Percentiles rank a stretch among this genome's conserved stretches.
phyloP scores from a whole-genome alignment of 306 rosid species.

The Trichosanthes cucumerina region DNA sequence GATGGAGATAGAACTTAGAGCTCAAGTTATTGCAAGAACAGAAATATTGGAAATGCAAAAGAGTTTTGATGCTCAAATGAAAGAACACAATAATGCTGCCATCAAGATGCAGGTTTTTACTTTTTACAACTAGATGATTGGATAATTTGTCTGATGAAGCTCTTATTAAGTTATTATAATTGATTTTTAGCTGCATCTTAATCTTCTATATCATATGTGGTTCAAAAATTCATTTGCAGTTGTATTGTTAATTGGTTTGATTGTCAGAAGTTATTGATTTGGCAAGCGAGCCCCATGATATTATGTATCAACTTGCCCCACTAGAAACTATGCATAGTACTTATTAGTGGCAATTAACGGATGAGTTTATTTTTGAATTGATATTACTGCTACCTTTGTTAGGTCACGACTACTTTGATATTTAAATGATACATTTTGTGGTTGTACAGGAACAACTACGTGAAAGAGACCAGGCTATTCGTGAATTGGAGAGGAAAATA shows the following conservation, averaged over 20 bases:
- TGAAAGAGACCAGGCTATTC: conserved; percentile 63
- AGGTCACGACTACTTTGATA: background rate
- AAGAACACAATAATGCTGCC: conserved; percentile 59
- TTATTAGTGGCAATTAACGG: background rate
- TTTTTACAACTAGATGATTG: conserved; percentile 5
- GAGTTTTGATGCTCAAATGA: conserved; percentile 65
- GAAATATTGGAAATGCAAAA: conserved; percentile 64
- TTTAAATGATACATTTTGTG: conserved; percentile 3
- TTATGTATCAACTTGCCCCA: background rate
- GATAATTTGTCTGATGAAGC: background rate
- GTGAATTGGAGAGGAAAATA: conserved; percentile 69
- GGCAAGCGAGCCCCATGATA: background rate
- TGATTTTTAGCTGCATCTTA: background rate
- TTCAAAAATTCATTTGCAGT: background rate
- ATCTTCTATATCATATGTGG: background rate
- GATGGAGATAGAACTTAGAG: conserved; percentile 70
- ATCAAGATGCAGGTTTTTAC: conserved; percentile 59
- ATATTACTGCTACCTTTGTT: background rate
- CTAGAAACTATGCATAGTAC: background rate
- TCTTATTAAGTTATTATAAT: background rate
- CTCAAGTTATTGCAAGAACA: conserved; percentile 74
- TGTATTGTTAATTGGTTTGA: background rate
- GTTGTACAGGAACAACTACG: conserved; percentile 64
- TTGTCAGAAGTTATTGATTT: background rate
- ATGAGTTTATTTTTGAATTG: background rate